Evolutionary conservation across 2,329 filamentous ascomycete species (phyloP).

Genomic region (Calonectria henricotiae): DNA sequence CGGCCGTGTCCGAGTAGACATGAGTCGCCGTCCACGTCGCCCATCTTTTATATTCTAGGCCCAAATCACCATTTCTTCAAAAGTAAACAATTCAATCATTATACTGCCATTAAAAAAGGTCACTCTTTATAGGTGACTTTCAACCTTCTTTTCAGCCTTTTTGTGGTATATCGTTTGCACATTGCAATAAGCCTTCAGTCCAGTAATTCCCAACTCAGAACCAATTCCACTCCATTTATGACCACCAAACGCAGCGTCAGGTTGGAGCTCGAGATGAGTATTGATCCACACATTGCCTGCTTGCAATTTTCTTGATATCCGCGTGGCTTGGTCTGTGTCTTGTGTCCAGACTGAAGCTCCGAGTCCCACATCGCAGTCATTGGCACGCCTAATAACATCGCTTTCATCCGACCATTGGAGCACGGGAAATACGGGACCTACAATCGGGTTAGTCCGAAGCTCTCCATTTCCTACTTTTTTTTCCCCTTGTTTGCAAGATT

Average conservation of each 20-base stretch:
- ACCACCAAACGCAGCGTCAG: conserved; percentile 39
- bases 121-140: neutral
- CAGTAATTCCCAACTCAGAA: conserved; percentile 36
- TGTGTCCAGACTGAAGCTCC: conserved; percentile 72
- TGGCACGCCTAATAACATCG: conserved; percentile 71
- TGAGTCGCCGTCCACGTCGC: too few relatives aligned
- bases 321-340: conserved; percentile 66
- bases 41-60: neutral
- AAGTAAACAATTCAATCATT: too few relatives aligned
- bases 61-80: neutral
- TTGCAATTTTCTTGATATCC: conserved; percentile 69
- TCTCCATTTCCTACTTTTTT: too few relatives aligned
- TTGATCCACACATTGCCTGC: conserved; percentile 75
- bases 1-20: too few relatives aligned
- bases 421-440: conserved; percentile 70
- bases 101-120: neutral
- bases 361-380: conserved; percentile 67
- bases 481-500: too few relatives aligned
- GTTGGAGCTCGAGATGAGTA: conserved; percentile 30
- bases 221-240: conserved; percentile 44
- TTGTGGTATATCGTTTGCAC: conserved; percentile 28
- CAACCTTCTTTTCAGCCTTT: conserved; percentile 1
- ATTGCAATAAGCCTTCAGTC: conserved; percentile 38
- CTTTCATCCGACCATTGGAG: conserved; percentile 73
- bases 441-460: neutral